Conservation (phyloP, 2,329 filamentous ascomycete species). For the Fusarium equiseti region DNA sequence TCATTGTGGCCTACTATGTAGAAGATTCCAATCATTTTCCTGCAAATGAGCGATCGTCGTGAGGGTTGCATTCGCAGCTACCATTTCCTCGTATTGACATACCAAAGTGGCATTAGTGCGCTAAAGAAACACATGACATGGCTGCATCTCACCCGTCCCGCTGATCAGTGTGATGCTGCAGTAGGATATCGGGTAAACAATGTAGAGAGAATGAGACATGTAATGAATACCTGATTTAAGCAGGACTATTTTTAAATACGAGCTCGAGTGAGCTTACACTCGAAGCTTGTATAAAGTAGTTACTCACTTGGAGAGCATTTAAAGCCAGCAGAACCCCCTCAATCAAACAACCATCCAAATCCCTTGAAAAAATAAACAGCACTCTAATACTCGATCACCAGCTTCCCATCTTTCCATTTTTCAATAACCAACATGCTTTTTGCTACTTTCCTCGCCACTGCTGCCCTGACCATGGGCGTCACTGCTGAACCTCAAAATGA, state of each 20-base stretch:
- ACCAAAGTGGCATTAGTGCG: background rate
- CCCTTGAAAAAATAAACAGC: background rate
- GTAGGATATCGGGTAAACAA: background rate
- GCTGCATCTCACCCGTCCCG: constrained; percentile 3
- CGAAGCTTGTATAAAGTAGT: background rate
- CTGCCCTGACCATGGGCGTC: constrained; percentile 10
- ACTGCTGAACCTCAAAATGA: background rate
- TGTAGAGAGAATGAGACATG: background rate
- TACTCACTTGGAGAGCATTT: background rate
- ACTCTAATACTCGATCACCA: background rate
- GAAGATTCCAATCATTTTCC: background rate
- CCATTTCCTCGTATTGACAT: constrained; percentile 8
- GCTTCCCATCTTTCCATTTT: too few relatives aligned
- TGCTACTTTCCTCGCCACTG: background rate
- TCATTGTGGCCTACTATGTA: background rate
- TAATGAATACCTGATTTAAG: rapidly evolving
- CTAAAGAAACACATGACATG: background rate
- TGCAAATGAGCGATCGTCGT: background rate
- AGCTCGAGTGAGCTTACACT: constrained; percentile 2
- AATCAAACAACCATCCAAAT: background rate
- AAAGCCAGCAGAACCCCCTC: background rate
- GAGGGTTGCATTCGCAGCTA: background rate
- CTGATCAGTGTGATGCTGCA: background rate
- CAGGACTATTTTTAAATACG: background rate
- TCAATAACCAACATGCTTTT: constrained; percentile 8